These are phyloP conservation scores for peach (Prunus persica) DNA, from an alignment of 306 rosid species.

Conservation along the genomic window Prunus_persica_NCBIv2 NC_034009.1:26637001-26637500, in stretches of 20 bases:
- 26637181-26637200: background rate
- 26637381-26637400: background rate
- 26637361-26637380: background rate
- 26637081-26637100: no score
- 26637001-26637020: no score
- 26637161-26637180: background rate
- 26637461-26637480: background rate
- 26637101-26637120: no score
- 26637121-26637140: no score
- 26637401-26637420: background rate
- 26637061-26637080: no score
- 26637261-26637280: background rate
- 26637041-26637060: no score
- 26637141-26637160: background rate
- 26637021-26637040: no score
- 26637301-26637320: background rate
- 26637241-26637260: background rate
- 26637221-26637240: background rate
- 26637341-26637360: background rate
- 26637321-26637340: background rate
- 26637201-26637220: background rate
- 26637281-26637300: background rate
- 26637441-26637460: constrained; percentile 21
- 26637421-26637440: background rate
- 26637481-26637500: background rate